Evolutionary conservation across 495 filamentous ascomycete genomes (phyloP).

Genomic region (Aspergillus biplanus): DNA sequence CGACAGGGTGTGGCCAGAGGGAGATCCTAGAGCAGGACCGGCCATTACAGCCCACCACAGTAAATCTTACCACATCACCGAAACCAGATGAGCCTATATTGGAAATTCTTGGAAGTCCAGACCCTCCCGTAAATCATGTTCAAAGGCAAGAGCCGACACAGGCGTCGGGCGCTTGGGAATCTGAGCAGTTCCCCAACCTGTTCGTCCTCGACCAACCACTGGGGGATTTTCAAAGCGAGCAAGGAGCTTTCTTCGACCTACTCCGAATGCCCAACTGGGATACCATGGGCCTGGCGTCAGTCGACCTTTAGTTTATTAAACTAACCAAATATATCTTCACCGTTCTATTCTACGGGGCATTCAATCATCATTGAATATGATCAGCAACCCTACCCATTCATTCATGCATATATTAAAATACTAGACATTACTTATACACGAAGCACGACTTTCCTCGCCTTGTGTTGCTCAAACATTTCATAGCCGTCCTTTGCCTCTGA

Average conservation of each 20-base stretch:
- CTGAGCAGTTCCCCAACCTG: not conserved
- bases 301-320: not conserved
- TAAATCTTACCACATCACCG: not conserved
- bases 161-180: not conserved
- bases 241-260: not conserved
- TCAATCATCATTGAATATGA: not conserved
- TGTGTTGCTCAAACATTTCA: slow-evolving; percentile 8
- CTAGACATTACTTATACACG: not conserved
- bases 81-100: not conserved
- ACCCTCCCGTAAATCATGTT: not conserved
- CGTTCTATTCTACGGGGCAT: not conserved
- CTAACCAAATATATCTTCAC: not conserved
- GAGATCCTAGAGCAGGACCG: not conserved
- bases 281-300: not conserved
- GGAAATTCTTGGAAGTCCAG: not conserved
- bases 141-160: not conserved
- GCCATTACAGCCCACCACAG: not conserved
- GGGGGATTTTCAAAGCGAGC: not conserved
- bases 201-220: not conserved
- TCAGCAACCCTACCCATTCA: not conserved
- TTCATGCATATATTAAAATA: not conserved
- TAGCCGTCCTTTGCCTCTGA: not conserved
- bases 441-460: slow-evolving; percentile 1
- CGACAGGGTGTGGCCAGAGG: not conserved
- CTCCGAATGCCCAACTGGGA: not conserved